phyloP scores from a whole-genome alignment of 148 eudicot species.

The Vaccinium vitisidaea region DNA sequence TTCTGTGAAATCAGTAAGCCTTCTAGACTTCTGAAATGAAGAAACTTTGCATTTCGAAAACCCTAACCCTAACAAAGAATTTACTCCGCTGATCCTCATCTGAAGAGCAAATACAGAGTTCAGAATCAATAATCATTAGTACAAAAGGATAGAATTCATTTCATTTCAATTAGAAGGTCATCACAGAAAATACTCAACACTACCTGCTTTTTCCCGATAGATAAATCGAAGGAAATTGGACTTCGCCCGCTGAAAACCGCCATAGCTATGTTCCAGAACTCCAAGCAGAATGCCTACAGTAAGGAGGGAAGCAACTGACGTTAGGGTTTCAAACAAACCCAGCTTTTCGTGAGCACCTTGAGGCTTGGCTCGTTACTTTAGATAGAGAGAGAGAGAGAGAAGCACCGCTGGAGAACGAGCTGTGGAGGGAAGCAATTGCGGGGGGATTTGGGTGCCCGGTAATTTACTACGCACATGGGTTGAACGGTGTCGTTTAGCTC shows the following conservation, averaged over 20 bases:
- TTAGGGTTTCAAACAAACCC: background rate
- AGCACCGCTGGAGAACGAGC: background rate
- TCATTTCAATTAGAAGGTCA: background rate
- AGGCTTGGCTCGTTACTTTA: background rate
- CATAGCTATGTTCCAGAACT: slow-evolving; percentile 1
- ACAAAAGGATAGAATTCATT: background rate
- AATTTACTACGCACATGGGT: too few relatives aligned
- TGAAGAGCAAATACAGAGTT: background rate
- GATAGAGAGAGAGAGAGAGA: background rate
- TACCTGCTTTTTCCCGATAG: slow-evolving; percentile 20
- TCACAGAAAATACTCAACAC: background rate
- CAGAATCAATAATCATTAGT: background rate
- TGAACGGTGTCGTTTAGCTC: too few relatives aligned
- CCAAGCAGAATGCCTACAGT: background rate
- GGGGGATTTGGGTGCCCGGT: background rate
- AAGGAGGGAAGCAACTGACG: background rate
- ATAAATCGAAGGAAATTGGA: background rate
- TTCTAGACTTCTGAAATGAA: slow-evolving; percentile 11
- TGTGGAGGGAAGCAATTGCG: background rate
- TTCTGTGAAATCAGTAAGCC: background rate
- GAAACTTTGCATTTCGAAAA: slow-evolving; percentile 13
- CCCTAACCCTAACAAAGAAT: slow-evolving; percentile 3
- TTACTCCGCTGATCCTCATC: slow-evolving; percentile 7
- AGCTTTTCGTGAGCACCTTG: background rate
- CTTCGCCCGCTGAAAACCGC: slow-evolving; percentile 7